Evolutionary conservation across 352 stramenopile species (phyloP).

Genomic region (Phytophthora boehmeriae): DNA sequence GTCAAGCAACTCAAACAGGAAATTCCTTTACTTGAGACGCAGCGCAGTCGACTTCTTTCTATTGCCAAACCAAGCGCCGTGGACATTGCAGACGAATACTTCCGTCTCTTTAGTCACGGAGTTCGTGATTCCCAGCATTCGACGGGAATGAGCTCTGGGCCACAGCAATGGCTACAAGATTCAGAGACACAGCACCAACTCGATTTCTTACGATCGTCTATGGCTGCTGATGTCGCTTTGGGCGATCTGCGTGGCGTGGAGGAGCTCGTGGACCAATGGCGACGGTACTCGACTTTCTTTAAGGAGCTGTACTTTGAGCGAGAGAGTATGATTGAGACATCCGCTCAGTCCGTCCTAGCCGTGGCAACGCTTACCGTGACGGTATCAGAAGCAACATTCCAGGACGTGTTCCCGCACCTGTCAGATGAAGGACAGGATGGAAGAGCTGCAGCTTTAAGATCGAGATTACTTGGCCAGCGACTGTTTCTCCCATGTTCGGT

Average conservation of each 20-base stretch:
- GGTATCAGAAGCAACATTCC: slow-evolving; percentile 7
- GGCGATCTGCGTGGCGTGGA: slow-evolving; percentile 20
- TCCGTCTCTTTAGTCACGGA: slow-evolving; percentile 30
- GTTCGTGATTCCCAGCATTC: background rate
- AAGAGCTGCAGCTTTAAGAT: background rate
- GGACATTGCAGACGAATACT: slow-evolving; percentile 26
- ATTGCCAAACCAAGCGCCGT: slow-evolving; percentile 6
- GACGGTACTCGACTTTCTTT: slow-evolving; percentile 29
- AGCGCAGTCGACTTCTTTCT: slow-evolving; percentile 16
- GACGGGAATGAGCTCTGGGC: background rate
- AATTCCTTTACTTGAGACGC: slow-evolving; percentile 25
- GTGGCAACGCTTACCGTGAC: slow-evolving; percentile 13
- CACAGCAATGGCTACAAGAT: slow-evolving; percentile 22
- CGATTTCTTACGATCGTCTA: slow-evolving; percentile 25
- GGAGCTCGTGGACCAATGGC: slow-evolving; percentile 27
- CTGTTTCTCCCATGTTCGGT: slow-evolving; percentile 16
- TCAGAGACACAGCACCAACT: slow-evolving; percentile 31
- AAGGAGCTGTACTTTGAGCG: slow-evolving; percentile 39
- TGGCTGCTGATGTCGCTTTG: slow-evolving; percentile 25
- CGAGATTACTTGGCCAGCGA: slow-evolving; percentile 13
- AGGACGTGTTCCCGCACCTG: slow-evolving; percentile 14
- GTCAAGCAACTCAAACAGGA: slow-evolving; percentile 29
- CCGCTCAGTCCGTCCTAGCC: slow-evolving; percentile 13
- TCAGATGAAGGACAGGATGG: background rate
- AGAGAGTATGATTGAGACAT: slow-evolving; percentile 21